phyloP scores from a whole-genome alignment of 495 filamentous ascomycete species.

The Penicillium soppii region DNA sequence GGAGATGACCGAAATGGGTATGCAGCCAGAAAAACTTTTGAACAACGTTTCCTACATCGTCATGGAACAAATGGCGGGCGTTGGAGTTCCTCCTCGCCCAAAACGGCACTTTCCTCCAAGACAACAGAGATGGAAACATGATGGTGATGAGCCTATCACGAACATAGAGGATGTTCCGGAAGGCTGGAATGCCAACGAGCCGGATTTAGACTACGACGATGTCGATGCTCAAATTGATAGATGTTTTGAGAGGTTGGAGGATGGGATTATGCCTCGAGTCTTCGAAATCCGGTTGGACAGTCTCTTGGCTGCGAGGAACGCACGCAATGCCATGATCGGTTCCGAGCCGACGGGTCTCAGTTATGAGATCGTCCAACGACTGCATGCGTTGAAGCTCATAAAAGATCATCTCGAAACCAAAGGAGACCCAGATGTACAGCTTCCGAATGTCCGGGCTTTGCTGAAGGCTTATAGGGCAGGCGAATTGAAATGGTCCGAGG shows the following conservation, averaged over 20 bases:
- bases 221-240: slow-evolving; percentile 8
- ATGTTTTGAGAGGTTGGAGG: slow-evolving; percentile 3
- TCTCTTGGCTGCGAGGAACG: background rate
- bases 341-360: background rate
- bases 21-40: no score
- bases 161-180: background rate
- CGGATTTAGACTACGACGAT: slow-evolving; percentile 1
- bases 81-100: background rate
- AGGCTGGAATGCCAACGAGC: slow-evolving; percentile 1
- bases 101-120: background rate
- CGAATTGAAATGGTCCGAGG: background rate
- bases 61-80: background rate
- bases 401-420: background rate
- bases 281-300: background rate
- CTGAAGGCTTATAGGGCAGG: background rate
- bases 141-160: background rate
- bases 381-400: background rate
- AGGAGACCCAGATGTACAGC: background rate
- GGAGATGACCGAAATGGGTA: no score
- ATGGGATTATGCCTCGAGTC: slow-evolving; percentile 5
- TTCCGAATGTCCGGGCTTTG: slow-evolving; percentile 5
- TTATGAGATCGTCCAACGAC: background rate
- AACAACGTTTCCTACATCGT: background rate
- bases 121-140: slow-evolving; percentile 1
- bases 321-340: background rate